Evolutionary conservation across 495 filamentous ascomycete species (phyloP).

Genomic region (Talaromyces stipitatus): DNA sequence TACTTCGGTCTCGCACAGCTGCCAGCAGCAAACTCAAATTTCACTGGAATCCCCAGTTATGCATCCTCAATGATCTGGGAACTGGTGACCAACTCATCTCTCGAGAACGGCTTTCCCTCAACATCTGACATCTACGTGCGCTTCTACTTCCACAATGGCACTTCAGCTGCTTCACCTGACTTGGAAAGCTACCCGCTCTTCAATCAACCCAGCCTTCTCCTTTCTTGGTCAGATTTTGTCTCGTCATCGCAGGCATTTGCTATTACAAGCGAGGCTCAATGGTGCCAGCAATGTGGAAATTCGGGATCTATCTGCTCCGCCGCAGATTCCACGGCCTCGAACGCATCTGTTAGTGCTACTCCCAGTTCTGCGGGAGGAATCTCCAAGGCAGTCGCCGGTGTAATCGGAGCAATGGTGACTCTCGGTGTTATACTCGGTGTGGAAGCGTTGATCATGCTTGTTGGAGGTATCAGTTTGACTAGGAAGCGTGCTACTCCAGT

Average conservation of each 20-base stretch:
- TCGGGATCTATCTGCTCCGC: constrained; percentile 27
- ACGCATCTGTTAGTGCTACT: background rate
- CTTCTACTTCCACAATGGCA: constrained; percentile 47
- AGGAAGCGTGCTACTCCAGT: background rate
- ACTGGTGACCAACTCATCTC: constrained; percentile 36
- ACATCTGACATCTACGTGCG: constrained; percentile 31
- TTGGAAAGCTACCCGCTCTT: constrained; percentile 36
- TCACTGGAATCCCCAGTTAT: constrained; percentile 43
- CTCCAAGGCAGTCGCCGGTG: constrained; percentile 40
- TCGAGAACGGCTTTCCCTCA: constrained; percentile 19
- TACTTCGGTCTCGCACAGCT: constrained; percentile 45
- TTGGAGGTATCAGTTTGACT: background rate
- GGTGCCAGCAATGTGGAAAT: constrained; percentile 41
- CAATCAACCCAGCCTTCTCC: constrained; percentile 17
- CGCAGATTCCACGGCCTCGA: background rate
- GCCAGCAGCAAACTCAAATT: constrained; percentile 19
- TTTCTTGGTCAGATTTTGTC: constrained; percentile 37
- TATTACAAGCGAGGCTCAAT: constrained; percentile 25
- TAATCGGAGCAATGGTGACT: constrained; percentile 57
- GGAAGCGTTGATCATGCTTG: constrained; percentile 16
- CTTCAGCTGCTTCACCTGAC: constrained; percentile 17
- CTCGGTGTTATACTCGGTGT: constrained; percentile 44
- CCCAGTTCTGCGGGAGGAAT: constrained; percentile 14
- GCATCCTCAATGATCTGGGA: constrained; percentile 48
- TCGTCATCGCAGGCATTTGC: constrained; percentile 29